A percentile compares a stretch with the other conserved stretches of the same genome.
Evolutionary conservation across 495 filamentous ascomycete genomes (phyloP).

Genomic region (Aeminium ludgeri): DNA sequence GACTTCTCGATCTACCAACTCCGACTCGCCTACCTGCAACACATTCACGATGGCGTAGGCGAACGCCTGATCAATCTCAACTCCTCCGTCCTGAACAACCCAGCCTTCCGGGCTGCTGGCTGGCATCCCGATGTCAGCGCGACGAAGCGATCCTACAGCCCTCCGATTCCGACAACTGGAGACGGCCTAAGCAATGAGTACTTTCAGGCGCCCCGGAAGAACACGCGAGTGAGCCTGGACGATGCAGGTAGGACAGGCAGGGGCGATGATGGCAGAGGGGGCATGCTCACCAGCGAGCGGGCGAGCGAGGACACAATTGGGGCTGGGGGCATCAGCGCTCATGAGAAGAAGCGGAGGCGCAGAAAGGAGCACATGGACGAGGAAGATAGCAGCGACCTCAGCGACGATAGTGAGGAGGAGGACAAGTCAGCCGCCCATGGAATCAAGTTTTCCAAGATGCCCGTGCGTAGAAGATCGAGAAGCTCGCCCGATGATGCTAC

Average conservation of each 20-base stretch:
- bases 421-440: slow-evolving; percentile 45
- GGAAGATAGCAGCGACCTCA: slow-evolving; percentile 91
- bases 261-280: slow-evolving; percentile 44
- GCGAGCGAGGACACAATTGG: slow-evolving; percentile 56
- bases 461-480: slow-evolving; percentile 66
- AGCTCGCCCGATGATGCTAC: slow-evolving; percentile 65
- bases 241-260: background rate
- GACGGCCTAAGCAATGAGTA: slow-evolving; percentile 69
- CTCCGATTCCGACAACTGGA: slow-evolving; percentile 65
- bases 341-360: slow-evolving; percentile 29
- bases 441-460: slow-evolving; percentile 92
- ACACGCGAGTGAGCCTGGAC: background rate
- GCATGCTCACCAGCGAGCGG: slow-evolving; percentile 59
- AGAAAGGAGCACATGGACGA: slow-evolving; percentile 67
- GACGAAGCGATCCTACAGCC: slow-evolving; percentile 84
- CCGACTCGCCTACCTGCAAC: slow-evolving; percentile 75
- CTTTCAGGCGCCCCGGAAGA: slow-evolving; percentile 50
- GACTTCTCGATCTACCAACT: slow-evolving; percentile 91
- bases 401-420: slow-evolving; percentile 82
- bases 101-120: slow-evolving; percentile 88
- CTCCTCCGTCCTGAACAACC: slow-evolving; percentile 72
- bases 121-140: slow-evolving; percentile 65
- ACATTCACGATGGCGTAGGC: slow-evolving; percentile 86
- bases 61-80: slow-evolving; percentile 90
- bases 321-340: slow-evolving; percentile 31